phyloP scores from a whole-genome alignment of 1,139 yeast genomes.

The Blastobotrys indianensis region DNA sequence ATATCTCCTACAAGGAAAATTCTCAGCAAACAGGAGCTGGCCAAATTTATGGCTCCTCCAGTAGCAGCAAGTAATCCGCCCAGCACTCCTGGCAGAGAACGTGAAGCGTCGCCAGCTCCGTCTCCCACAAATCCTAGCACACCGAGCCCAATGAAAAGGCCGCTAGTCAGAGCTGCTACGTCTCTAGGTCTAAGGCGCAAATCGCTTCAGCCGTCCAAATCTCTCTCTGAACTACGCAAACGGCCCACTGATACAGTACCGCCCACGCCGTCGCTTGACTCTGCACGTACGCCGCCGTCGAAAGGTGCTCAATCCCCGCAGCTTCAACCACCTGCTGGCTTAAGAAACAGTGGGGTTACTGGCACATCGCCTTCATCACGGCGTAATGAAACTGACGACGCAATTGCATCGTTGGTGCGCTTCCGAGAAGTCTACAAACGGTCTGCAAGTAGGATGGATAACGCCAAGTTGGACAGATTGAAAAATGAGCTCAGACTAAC shows the following conservation, averaged over 20 bases:
- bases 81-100: background rate
- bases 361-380: too few relatives aligned
- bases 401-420: constrained; percentile 15
- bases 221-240: constrained; percentile 8
- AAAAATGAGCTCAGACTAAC: constrained; percentile 22
- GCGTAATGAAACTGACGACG: constrained; percentile 9
- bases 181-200: background rate
- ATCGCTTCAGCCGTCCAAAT: constrained; percentile 12
- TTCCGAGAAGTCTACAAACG: constrained; percentile 18
- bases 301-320: too few relatives aligned
- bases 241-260: background rate
- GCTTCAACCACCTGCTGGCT: too few relatives aligned
- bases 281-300: too few relatives aligned
- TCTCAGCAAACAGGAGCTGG: constrained; percentile 23
- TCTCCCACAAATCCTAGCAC: constrained; percentile 5
- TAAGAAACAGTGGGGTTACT: too few relatives aligned
- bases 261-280: too few relatives aligned
- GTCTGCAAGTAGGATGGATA: constrained; percentile 7
- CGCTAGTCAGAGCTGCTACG: background rate
- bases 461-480: constrained; percentile 17
- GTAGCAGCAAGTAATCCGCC: too few relatives aligned
- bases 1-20: constrained; percentile 22
- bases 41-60: constrained; percentile 18
- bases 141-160: background rate
- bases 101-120: constrained; percentile 8